These are phyloP conservation scores for Colletotrichum musicola DNA, from an alignment of 2,329 filamentous ascomycete genomes.

Conservation along the genomic window DNA sequence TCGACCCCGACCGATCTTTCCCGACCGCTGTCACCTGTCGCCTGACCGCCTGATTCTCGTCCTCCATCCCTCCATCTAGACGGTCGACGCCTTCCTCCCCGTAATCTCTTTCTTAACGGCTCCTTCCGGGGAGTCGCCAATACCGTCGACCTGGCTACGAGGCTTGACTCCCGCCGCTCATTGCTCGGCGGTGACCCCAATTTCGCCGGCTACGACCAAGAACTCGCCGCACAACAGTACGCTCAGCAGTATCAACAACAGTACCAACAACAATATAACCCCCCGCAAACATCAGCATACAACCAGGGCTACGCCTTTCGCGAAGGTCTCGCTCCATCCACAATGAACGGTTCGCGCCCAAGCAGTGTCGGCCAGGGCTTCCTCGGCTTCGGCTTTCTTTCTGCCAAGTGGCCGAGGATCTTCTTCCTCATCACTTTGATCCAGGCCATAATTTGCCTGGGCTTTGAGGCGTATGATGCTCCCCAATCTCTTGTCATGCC, in stretches of 20 bases:
- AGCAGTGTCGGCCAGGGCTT: slow-evolving; percentile 40
- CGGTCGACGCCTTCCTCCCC: slow-evolving; percentile 19
- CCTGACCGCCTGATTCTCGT: slow-evolving; percentile 4
- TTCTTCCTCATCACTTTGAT: slow-evolving; percentile 81
- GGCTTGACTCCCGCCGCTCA: slow-evolving; percentile 56
- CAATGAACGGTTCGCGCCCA: slow-evolving; percentile 42
- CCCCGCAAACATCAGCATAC: slow-evolving; percentile 42
- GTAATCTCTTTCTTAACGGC: slow-evolving; percentile 42
- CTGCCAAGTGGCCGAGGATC: slow-evolving; percentile 87
- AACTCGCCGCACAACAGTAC: slow-evolving; percentile 44
- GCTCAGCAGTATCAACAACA: slow-evolving; percentile 42
- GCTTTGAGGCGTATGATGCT: slow-evolving; percentile 83
- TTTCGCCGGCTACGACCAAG: slow-evolving; percentile 45
- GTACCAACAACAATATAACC: slow-evolving; percentile 40
- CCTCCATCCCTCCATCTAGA: slow-evolving; percentile 21
- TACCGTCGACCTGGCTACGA: slow-evolving; percentile 51
- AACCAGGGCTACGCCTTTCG: slow-evolving; percentile 49
- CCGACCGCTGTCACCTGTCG: slow-evolving; percentile 23
- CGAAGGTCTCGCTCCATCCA: slow-evolving; percentile 51
- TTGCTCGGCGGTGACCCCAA: slow-evolving; percentile 54
- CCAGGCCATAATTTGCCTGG: slow-evolving; percentile 85
- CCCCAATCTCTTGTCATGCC: background rate
- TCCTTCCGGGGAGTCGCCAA: slow-evolving; percentile 45
- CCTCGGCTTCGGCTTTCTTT: slow-evolving; percentile 76
- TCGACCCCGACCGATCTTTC: slow-evolving; percentile 22